Conservation (phyloP, 148 eudicot genomes). For the Silene uniflora region DNA sequence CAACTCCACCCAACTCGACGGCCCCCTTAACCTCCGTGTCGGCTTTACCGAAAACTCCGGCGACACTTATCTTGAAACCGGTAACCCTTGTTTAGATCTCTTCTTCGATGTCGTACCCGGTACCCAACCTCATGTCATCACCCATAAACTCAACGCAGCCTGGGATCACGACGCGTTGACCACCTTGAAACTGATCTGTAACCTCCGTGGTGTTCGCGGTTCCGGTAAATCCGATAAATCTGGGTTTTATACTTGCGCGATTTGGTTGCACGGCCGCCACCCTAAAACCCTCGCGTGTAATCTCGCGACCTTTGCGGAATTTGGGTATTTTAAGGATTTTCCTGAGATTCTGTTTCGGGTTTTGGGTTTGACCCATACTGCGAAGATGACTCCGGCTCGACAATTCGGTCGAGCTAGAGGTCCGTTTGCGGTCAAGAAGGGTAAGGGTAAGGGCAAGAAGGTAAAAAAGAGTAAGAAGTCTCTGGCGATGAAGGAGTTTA, state of each 20-base stretch:
- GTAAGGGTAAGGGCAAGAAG: not conserved
- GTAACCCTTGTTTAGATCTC: conserved; percentile 27
- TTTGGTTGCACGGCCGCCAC: conserved; percentile 28
- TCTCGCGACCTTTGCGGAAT: conserved; percentile 5
- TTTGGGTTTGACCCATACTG: conserved; percentile 13
- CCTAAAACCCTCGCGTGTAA: conserved; percentile 31
- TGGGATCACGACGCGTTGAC: conserved; percentile 27
- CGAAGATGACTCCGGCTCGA: conserved; percentile 3
- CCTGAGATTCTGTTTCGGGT: conserved; percentile 28
- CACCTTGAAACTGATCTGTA: conserved; percentile 27
- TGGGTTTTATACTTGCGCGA: conserved; percentile 24
- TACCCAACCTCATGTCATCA: not conserved
- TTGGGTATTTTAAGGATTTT: conserved; percentile 31
- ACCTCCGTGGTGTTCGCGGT: conserved; percentile 33
- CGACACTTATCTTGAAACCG: conserved; percentile 17
- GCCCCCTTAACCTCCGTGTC: not conserved
- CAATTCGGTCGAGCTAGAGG: not conserved
- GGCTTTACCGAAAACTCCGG: conserved; percentile 14
- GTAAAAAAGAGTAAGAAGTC: not conserved
- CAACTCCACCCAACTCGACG: conserved; percentile 5
- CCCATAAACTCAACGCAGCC: not conserved
- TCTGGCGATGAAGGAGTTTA: conserved; percentile 5
- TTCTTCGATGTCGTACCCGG: conserved; percentile 27
- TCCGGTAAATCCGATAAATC: conserved; percentile 23
- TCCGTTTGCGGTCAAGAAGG: not conserved